Evolutionary conservation across 2,329 filamentous ascomycete genomes (phyloP).

Genomic region (Trichoderma sp.): DNA sequence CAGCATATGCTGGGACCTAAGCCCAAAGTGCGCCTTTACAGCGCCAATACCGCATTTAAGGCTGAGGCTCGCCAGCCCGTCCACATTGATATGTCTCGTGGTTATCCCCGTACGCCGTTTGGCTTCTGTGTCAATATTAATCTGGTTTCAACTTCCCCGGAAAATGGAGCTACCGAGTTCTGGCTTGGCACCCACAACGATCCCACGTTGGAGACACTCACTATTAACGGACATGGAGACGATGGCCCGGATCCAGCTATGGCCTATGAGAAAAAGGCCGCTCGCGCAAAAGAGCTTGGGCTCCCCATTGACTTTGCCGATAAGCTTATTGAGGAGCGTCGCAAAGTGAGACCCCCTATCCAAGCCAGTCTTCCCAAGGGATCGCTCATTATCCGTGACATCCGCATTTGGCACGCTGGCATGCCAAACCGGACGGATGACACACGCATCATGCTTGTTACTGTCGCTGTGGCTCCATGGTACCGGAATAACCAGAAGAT

Average conservation of each 20-base stretch:
- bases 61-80: not conserved
- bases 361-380: not conserved
- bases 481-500: not conserved
- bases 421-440: not conserved
- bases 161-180: not conserved
- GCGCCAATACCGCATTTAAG: not conserved
- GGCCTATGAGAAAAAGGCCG: not conserved
- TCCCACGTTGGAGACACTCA: not conserved
- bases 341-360: not conserved
- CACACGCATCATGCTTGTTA: not conserved
- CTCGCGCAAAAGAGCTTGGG: too few relatives aligned
- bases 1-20: too few relatives aligned
- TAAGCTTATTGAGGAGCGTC: not conserved
- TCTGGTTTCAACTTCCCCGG: not conserved
- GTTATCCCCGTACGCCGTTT: not conserved
- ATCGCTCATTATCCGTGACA: not conserved
- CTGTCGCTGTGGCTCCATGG: not conserved
- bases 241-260: not conserved
- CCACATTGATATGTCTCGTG: not conserved
- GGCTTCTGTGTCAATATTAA: constrained; percentile 1
- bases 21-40: not conserved
- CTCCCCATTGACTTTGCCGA: too few relatives aligned
- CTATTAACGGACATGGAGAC: not conserved
- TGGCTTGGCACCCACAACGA: not conserved
- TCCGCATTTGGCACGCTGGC: not conserved